Conservation (phyloP, 2,329 filamentous ascomycete genomes). For the Penicillium sp. region DNA sequence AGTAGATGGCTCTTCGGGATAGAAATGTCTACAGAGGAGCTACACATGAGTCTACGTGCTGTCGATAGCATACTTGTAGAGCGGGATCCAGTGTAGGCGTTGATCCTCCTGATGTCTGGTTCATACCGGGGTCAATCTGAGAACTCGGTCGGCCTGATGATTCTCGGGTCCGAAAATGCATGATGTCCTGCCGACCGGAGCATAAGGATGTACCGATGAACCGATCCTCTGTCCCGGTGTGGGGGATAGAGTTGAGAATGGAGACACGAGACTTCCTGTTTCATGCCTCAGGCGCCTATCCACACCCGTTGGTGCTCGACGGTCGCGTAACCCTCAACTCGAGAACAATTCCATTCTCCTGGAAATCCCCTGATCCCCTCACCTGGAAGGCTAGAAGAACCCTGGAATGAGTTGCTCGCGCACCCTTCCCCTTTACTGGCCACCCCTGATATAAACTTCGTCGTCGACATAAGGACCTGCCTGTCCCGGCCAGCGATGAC, state of each 20-base stretch:
- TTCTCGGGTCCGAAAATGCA: background rate
- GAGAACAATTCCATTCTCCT: background rate
- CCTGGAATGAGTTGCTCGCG: too few relatives aligned
- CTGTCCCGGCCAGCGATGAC: background rate
- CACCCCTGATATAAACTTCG: background rate
- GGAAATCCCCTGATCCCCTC: background rate
- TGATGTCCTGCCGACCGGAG: too few relatives aligned
- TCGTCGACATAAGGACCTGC: background rate
- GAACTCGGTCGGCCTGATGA: background rate
- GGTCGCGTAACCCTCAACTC: background rate
- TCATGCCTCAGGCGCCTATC: background rate
- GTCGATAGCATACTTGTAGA: background rate
- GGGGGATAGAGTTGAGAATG: too few relatives aligned
- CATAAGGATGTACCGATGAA: too few relatives aligned
- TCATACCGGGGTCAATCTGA: background rate
- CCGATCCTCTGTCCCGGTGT: too few relatives aligned
- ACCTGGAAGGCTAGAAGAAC: background rate
- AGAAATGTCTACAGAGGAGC: background rate
- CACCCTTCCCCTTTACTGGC: background rate
- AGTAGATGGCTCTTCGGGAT: too few relatives aligned
- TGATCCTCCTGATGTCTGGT: background rate
- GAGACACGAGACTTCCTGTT: too few relatives aligned
- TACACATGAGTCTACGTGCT: background rate
- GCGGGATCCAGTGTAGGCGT: background rate
- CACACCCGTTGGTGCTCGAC: background rate